Conservation (phyloP, 768 basidiomycete species). For the Auriculariales sp. region DNA sequence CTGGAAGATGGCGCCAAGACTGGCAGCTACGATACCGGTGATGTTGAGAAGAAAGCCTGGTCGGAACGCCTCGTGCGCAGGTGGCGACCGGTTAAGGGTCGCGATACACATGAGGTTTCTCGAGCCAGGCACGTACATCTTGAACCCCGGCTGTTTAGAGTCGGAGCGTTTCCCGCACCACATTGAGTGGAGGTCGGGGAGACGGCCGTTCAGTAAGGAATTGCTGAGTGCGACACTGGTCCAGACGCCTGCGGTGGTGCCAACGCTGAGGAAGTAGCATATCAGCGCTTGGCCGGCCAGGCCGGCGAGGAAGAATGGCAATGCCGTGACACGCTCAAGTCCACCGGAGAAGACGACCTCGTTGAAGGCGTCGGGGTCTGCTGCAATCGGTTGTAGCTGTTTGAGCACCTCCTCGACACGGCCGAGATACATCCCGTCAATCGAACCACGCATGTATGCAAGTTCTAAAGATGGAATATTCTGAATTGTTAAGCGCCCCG, state of each 20-base stretch:
- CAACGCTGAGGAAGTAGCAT: conserved; percentile 16
- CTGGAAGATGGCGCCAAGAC: conserved; percentile 14
- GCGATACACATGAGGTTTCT: conserved; percentile 17
- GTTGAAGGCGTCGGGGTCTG: too few species aligned
- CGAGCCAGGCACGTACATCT: too few species aligned
- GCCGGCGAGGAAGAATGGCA: conserved; percentile 15
- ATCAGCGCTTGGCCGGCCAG: conserved; percentile 13
- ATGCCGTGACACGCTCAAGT: too few species aligned
- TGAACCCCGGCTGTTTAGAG: too few species aligned
- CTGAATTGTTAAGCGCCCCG: too few species aligned
- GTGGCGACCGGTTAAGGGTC: conserved; percentile 15
- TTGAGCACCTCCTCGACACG: too few species aligned
- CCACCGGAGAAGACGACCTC: too few species aligned
- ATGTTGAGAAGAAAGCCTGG: conserved; percentile 13
- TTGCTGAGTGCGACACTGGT: conserved; percentile 15
- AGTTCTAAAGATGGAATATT: too few species aligned
- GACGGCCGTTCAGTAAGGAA: conserved; percentile 10
- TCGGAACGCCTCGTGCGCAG: conserved; percentile 11
- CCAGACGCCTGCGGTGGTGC: conserved; percentile 16
- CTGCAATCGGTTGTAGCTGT: too few species aligned
- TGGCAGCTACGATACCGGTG: conserved; percentile 13
- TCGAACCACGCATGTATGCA: too few species aligned
- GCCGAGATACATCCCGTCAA: too few species aligned
- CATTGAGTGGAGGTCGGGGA: conserved; percentile 13
- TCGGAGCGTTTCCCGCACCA: too few species aligned